Base-by-base conservation (phyloP, 306 rosid species). In the Hippophae gyantsensis region DNA sequence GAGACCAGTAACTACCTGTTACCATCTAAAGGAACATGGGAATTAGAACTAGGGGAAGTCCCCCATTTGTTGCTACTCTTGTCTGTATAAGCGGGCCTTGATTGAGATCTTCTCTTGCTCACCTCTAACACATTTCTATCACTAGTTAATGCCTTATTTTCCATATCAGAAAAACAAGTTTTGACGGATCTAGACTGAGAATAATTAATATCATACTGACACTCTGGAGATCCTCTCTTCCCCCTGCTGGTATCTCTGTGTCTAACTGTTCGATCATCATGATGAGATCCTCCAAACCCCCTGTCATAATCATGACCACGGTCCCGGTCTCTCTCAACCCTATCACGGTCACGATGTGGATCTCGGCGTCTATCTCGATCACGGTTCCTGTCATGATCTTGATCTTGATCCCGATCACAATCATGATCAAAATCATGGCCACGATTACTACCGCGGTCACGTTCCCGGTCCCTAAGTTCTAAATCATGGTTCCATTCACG, bases 161-260 rank as follows among this genome's bases (percentile, higher is more conserved):
- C 97, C 42, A 76, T 54, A 57, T 86, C 92, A 64, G 86, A 64
- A 74, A 78, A 80, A 42, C 79, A 81, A 69, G 72, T 62, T 74
- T 84, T 93, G 52, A 67, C 70, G 65, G 76, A 77, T 77, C 87
- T 82, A 61, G 86, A 74, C 67, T 82, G 89, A 73, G 79, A 52
- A 62, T 89, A 88, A 78, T 42, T 50, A 62, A 69, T 68, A 67
- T 84, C 99, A 72, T 85, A 90, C 43, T 77, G 85, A 62, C 82
- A 95, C 64, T 79, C 87, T 12, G 88, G 83, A 50, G 88, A 75
- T 77, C 89, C 80, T 82, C 79, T 93, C 85, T 81, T 93, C 60
- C 86, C 77, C 72, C 85, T 84, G 68, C 84, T 87, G 53, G 85
- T 54, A 67, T 92, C 95, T 70, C 74, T 84, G 75, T 74, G 81